Conservation (phyloP, 2,329 filamentous ascomycete species). For the Aspergillus ibericus region DNA sequence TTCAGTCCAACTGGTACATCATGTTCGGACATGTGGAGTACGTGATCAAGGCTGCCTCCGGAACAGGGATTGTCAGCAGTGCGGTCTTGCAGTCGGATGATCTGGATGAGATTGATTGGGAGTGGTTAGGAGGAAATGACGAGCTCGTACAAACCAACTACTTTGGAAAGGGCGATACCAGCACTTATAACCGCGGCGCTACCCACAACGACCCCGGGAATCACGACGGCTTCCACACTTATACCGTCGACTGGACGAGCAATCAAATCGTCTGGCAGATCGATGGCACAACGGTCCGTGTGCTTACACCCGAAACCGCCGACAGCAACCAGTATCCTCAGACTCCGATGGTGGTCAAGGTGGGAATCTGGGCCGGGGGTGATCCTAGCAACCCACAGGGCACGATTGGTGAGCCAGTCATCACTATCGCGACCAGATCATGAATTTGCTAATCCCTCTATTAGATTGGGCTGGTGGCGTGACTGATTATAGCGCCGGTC, state of each 20-base stretch:
- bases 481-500: slow-evolving; percentile 79
- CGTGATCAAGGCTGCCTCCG: slow-evolving; percentile 80
- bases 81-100: slow-evolving; percentile 87
- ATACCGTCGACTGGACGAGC: slow-evolving; percentile 87
- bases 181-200: slow-evolving; percentile 81
- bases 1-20: slow-evolving; percentile 93
- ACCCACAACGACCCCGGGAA: slow-evolving; percentile 70
- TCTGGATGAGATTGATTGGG: slow-evolving; percentile 95
- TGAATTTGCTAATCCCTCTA: slow-evolving; percentile 13
- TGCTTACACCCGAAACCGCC: slow-evolving; percentile 68
- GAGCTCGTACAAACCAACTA: slow-evolving; percentile 92
- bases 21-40: slow-evolving; percentile 96
- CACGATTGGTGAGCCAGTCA: slow-evolving; percentile 62
- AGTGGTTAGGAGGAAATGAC: slow-evolving; percentile 82
- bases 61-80: slow-evolving; percentile 89
- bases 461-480: slow-evolving; percentile 78
- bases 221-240: slow-evolving; percentile 77
- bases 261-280: slow-evolving; percentile 85
- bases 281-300: slow-evolving; percentile 73
- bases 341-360: slow-evolving; percentile 90
- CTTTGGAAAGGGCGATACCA: slow-evolving; percentile 88
- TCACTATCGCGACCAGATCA: background rate
- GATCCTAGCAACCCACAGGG: slow-evolving; percentile 76
- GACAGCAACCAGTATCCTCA: slow-evolving; percentile 79
- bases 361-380: slow-evolving; percentile 89